phyloP scores from a whole-genome alignment of 2,329 filamentous ascomycete species.

The Ophiosphaerella narmari region DNA sequence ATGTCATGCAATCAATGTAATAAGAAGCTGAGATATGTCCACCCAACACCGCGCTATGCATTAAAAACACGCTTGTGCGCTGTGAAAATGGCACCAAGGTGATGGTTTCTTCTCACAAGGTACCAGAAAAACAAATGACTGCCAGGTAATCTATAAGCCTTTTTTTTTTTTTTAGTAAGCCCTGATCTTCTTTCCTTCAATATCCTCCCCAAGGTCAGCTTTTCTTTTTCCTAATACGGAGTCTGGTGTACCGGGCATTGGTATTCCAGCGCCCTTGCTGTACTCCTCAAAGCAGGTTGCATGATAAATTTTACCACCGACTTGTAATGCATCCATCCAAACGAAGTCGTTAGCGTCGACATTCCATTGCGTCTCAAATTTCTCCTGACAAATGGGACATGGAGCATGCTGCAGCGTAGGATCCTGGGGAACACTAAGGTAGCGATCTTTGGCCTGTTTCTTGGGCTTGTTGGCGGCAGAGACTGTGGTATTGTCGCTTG shows the following conservation, averaged over 20 bases:
- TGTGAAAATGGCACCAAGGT: neutral
- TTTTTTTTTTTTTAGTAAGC: slow-evolving; percentile 13
- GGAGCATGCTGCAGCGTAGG: slow-evolving; percentile 72
- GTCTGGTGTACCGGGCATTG: slow-evolving; percentile 42
- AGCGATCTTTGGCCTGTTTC: slow-evolving; percentile 66
- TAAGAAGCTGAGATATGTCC: neutral
- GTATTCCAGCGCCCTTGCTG: slow-evolving; percentile 38
- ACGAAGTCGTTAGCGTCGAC: slow-evolving; percentile 96
- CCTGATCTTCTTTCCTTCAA: slow-evolving; percentile 39
- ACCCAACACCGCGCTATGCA: slow-evolving; percentile 18
- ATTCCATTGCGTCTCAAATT: slow-evolving; percentile 89
- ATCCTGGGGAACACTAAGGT: slow-evolving; percentile 83
- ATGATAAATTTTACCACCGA: slow-evolving; percentile 83
- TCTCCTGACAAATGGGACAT: slow-evolving; percentile 94
- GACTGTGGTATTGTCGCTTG: slow-evolving; percentile 28
- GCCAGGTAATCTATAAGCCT: neutral
- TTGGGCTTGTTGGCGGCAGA: slow-evolving; percentile 47
- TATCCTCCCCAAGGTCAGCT: slow-evolving; percentile 28
- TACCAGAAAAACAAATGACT: neutral
- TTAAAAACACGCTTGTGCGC: slow-evolving; percentile 1
- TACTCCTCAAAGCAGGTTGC: slow-evolving; percentile 82
- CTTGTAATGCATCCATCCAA: slow-evolving; percentile 84
- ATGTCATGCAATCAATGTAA: too few species aligned
- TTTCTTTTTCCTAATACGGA: slow-evolving; percentile 46
- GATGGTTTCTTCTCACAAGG: neutral